Base-by-base conservation (phyloP, 345 rosid species). In the Bruguiera gymnorhiza region DNA sequence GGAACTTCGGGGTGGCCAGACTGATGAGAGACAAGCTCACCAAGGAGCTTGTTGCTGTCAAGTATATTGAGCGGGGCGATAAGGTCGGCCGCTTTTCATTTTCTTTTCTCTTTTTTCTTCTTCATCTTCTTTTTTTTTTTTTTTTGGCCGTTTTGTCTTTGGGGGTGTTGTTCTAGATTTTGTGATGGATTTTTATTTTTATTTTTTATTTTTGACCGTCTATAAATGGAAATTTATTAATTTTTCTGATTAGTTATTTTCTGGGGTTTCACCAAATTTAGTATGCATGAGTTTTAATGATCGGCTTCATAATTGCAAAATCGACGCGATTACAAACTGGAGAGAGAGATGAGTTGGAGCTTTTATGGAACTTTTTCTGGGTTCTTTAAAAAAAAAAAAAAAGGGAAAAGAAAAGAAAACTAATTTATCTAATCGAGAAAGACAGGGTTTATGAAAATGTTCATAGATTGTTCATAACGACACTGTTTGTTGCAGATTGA, bases 1-100 rank as follows among this genome's bases (percentile, higher is more conserved):
- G 80, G 3, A 76, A 76, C 57, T 76, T 76, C 69, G 80, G 76
- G 3, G 80, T 76, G 2, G 80, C 80, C 6, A n/a, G 80, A 23
- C 48, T 77, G 29, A 77, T 77, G 80, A 58, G 67, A 43, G 80
- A 77, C 60, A 77, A 77, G 59, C 37, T 77, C 8, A 77, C 77
- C 52, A 77, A 63, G 51, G 77, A 77, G 29, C 80, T 77, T 43
- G 77, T 77, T 15, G 80, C 80, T 1, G 80, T 77, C 9, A 77
- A 77, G 18, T 77, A 77, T 20, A 72, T 77, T 5, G 76, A 77
- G 70, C 53, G 80, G 58, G 80, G 80, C 52, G 80, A 77, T 59
- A 77, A 73, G 80, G 80, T 77, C 15, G 0, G 72, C 2, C 24
- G 24, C 59, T 26, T 43, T 65, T 48, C 58, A 10, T n/a, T 48